Evolutionary conservation across 495 filamentous ascomycete species (phyloP).

Genomic region (Penicillium goetzii): DNA sequence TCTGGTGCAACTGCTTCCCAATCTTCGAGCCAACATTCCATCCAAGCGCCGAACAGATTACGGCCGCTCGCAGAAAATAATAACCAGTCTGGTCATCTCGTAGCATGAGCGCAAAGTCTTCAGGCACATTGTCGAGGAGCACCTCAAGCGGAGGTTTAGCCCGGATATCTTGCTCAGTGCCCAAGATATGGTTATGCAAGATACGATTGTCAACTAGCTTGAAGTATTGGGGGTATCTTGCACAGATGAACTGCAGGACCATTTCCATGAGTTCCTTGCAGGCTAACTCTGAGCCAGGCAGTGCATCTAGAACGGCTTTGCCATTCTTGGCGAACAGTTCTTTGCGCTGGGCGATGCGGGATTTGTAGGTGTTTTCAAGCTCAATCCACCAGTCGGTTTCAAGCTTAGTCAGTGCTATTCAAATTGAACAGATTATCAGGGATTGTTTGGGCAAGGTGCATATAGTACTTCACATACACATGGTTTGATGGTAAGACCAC

Average conservation of each 20-base stretch:
- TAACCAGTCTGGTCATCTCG: conserved; percentile 70
- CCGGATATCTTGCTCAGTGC: conserved; percentile 63
- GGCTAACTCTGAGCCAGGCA: conserved; percentile 79
- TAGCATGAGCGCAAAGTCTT: conserved; percentile 84
- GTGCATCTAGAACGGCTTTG: conserved; percentile 62
- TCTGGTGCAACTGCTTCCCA: conserved; percentile 70
- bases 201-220: conserved; percentile 60
- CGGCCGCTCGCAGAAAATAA: conserved; percentile 77
- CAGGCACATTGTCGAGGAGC: conserved; percentile 80
- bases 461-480: conserved; percentile 65
- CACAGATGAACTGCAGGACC: conserved; percentile 75
- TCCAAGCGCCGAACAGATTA: conserved; percentile 79
- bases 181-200: conserved; percentile 74
- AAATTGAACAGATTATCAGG: background rate
- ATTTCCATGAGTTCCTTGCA: conserved; percentile 94
- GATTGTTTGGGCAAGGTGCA: background rate
- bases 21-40: conserved; percentile 82
- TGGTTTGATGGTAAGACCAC: conserved; percentile 91
- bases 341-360: conserved; percentile 72
- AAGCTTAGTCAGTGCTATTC: conserved; percentile 73
- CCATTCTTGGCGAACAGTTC: conserved; percentile 68
- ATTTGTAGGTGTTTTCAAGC: conserved; percentile 74
- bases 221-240: conserved; percentile 83
- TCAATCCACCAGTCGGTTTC: conserved; percentile 93
- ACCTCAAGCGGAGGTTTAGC: conserved; percentile 70